These are phyloP conservation scores for Rhinocladiella similis DNA, from an alignment of 2,329 filamentous ascomycete genomes.

Conservation along the genomic window DNA sequence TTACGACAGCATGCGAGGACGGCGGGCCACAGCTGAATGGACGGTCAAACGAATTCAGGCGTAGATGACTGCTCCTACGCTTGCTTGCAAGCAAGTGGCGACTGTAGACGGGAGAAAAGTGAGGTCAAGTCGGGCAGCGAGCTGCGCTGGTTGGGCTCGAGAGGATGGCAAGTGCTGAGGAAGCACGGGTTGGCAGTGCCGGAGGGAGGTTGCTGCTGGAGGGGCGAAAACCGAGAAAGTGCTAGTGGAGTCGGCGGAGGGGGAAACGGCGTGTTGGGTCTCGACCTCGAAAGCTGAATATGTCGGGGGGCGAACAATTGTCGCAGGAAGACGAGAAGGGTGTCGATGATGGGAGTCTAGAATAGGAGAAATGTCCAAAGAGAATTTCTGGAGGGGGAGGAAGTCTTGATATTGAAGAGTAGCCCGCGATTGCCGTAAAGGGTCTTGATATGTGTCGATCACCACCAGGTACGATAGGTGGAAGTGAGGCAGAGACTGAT, in stretches of 20 bases:
- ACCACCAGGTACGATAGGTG: background rate
- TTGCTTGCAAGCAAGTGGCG: background rate
- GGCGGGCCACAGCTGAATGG: background rate
- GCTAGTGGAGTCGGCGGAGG: background rate
- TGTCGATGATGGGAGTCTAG: background rate
- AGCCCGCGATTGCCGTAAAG: background rate
- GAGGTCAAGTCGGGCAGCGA: background rate
- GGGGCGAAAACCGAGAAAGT: slow-evolving; percentile 5
- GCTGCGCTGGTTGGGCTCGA: background rate
- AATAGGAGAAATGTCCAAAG: background rate
- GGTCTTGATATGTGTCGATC: slow-evolving; percentile 2
- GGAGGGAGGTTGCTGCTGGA: background rate
- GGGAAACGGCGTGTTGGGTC: too few species aligned
- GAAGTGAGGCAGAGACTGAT: background rate
- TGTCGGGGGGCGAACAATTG: too few species aligned
- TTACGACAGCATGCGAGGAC: slow-evolving; percentile 14
- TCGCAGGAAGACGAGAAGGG: background rate
- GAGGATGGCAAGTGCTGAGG: background rate
- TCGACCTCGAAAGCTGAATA: too few species aligned
- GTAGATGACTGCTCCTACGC: background rate
- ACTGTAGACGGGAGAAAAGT: background rate
- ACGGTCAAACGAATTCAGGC: background rate
- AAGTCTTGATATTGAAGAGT: background rate
- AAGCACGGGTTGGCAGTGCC: slow-evolving; percentile 1
- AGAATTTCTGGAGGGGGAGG: background rate